Conservation (phyloP, 1,284 basidiomycete genomes). For the Marasmius fiardii region DNA sequence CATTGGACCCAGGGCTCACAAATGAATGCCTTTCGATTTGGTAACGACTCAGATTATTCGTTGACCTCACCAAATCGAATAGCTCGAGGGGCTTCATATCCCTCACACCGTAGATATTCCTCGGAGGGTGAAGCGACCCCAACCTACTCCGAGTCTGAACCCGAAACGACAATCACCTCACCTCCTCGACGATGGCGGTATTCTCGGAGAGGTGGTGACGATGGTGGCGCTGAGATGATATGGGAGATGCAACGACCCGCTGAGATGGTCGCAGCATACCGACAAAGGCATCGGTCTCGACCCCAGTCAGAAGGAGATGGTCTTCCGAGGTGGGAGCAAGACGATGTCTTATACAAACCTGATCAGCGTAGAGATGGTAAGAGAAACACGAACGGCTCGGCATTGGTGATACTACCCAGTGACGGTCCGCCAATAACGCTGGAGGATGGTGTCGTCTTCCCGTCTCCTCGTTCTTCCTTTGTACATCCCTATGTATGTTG, state of each 20-base stretch:
- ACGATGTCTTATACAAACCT: not conserved
- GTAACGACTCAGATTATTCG: conserved; percentile 4
- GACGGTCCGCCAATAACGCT: conserved; percentile 2
- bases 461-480: conserved; percentile 3
- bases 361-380: conserved; percentile 1
- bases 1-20: conserved; percentile 6
- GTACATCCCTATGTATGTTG: conserved; percentile 36
- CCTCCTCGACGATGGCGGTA: conserved; percentile 12
- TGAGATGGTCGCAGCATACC: conserved; percentile 1
- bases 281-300: not conserved
- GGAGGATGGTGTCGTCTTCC: not conserved
- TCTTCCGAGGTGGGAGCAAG: not conserved
- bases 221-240: conserved; percentile 1
- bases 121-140: conserved; percentile 22
- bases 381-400: conserved; percentile 1
- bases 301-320: conserved; percentile 1
- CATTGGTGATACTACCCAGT: conserved; percentile 8
- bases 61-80: conserved; percentile 5
- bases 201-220: not conserved
- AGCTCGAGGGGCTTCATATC: conserved; percentile 12
- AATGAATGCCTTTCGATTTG: conserved; percentile 12
- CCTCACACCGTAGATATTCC: conserved; percentile 16
- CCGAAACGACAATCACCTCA: conserved; percentile 21
- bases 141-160: conserved; percentile 29
- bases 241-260: conserved; percentile 9